Evolutionary conservation across 495 filamentous ascomycete species (phyloP), one percentile per base, ranked within the genome.

Genomic region (Aspergillus campestris): DNA sequence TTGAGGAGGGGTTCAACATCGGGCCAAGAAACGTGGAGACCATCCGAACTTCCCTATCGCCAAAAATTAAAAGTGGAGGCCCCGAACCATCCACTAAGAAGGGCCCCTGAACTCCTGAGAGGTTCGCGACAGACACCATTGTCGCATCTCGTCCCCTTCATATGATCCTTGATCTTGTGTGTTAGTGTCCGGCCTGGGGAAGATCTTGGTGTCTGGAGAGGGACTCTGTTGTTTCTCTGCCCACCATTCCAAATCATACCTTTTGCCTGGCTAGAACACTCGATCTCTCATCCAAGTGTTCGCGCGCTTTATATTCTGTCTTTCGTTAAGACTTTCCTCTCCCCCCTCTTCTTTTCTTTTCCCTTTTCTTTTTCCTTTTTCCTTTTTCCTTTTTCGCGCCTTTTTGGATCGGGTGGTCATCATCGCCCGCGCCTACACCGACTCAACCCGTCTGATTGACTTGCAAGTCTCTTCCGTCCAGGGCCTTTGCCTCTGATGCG

Each of bases 401-500:
- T 10, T 37, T 30, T 28, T 39, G 18, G 18, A 29, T 33, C 38
- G 33, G 37, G 36, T 33, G 32, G 34, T 45, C 38, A 36, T 35
- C 46, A 7, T 34, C 35, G 37, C 31, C 40, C 32, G 36, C 37
- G 36, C 10, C 33, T 39, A 11, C 24, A 9, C 31, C 27, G 35
- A 9, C 12, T 31, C 35, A 38, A 10, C 6, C 44, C 13, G 13
- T 15, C 34, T 14, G 11, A 34, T 24, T 3, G 15, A 18, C 10
- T 30, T 14, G 3, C 32, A 29, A 14, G 27, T 33, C 33, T 31
- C 24, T 35, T 30, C 39, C 27, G 31, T 15, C 29, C 48, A 44
- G 24, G 15, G 32, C 41, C 33, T 47, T 50, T 34, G 49, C 41
- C 49, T 53, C 57, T 59, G 63, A 73, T 73, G 70, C 64, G 51